Conservation (phyloP, 75 land plant genomes). For the Azolla pinnata region DNA sequence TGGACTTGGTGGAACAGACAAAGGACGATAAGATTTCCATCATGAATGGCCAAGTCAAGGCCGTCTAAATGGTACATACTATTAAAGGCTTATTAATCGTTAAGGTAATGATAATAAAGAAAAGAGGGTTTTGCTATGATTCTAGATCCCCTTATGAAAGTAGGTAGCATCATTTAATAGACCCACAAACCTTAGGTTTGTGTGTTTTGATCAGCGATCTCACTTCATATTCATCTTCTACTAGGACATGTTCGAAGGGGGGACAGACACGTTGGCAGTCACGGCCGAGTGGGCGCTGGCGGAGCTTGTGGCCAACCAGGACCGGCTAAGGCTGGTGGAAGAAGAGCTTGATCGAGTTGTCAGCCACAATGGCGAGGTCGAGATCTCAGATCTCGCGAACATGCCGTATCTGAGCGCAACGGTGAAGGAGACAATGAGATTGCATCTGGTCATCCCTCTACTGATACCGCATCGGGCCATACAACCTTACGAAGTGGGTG, state of each 20-base stretch:
- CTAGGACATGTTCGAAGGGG: slow-evolving; percentile 8
- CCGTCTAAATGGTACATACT: no score
- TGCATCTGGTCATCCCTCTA: neutral
- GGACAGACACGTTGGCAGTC: slow-evolving; percentile 7
- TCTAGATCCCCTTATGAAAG: no score
- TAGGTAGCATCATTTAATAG: no score
- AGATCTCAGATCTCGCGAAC: neutral
- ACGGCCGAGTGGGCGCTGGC: slow-evolving; percentile 9
- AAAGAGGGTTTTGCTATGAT: no score
- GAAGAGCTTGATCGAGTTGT: slow-evolving; percentile 6
- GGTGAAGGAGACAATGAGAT: slow-evolving; percentile 12
- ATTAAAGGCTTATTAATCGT: no score
- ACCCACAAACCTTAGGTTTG: no score
- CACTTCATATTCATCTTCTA: no score
- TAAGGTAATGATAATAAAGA: no score
- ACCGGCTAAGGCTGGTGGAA: neutral
- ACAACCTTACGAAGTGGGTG: neutral
- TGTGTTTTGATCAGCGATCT: no score
- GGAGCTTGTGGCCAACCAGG: slow-evolving; percentile 6
- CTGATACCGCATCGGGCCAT: neutral
- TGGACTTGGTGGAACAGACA: no score
- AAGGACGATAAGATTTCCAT: no score
- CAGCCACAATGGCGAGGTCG: neutral
- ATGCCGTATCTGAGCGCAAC: slow-evolving; percentile 8
- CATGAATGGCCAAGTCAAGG: no score